These are phyloP conservation scores for Mucor lusitanicus DNA, from an alignment of 371 early-diverging fungal genomes.

Conservation along the genomic window DNA sequence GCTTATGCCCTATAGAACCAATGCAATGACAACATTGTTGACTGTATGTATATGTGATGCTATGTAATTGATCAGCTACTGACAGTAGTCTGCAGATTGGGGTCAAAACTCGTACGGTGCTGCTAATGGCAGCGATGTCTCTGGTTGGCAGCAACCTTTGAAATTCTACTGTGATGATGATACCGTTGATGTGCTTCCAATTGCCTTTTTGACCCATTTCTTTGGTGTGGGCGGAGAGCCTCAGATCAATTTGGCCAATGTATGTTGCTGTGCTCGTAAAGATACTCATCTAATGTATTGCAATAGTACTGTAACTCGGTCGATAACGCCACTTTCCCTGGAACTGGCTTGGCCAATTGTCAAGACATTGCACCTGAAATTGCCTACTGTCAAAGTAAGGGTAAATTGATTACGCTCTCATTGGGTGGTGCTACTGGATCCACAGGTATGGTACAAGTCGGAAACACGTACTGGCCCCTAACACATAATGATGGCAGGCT, in stretches of 20 bases:
- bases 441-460: not conserved
- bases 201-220: constrained; percentile 72
- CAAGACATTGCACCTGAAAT: constrained; percentile 53
- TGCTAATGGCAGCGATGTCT: constrained; percentile 29
- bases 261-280: constrained; percentile 9
- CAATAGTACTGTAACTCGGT: constrained; percentile 35
- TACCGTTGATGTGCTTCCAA: constrained; percentile 60
- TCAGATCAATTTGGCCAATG: constrained; percentile 66
- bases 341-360: constrained; percentile 55
- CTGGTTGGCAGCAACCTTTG: constrained; percentile 53
- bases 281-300: not conserved
- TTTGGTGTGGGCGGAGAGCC: constrained; percentile 48
- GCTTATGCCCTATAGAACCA: constrained; percentile 21
- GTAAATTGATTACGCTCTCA: constrained; percentile 58
- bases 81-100: constrained; percentile 36
- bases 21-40: constrained; percentile 48
- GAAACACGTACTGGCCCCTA: too few species aligned
- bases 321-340: constrained; percentile 54
- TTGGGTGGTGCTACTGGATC: constrained; percentile 58
- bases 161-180: constrained; percentile 64
- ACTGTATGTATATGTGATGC: constrained; percentile 27
- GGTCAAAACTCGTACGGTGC: constrained; percentile 57
- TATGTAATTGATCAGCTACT: not conserved
- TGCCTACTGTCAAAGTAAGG: constrained; percentile 54
- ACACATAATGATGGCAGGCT: constrained; percentile 30